Evolutionary conservation across 306 rosid genomes (phyloP).

Genomic region (Cucurbita maxima): DNA sequence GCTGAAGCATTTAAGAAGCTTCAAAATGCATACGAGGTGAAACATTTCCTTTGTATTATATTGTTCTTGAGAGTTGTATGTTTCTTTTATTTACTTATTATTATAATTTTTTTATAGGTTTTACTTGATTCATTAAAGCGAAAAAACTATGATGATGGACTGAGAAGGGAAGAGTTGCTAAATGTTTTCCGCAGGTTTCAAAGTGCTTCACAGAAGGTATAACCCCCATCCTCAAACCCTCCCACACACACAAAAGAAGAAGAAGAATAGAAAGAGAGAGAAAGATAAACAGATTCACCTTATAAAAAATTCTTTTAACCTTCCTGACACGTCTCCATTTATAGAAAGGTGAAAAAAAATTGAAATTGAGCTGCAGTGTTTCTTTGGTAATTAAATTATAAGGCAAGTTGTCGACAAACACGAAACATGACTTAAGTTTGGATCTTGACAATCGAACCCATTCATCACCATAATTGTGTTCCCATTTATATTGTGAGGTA

Average conservation of each 20-base stretch:
- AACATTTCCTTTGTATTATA: neutral
- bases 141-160: constrained; percentile 83
- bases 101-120: constrained; percentile 29
- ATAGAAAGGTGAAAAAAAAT: neutral
- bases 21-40: constrained; percentile 96
- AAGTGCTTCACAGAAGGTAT: constrained; percentile 51
- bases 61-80: neutral
- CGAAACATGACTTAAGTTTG: neutral
- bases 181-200: constrained; percentile 60
- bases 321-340: neutral
- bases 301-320: neutral
- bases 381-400: neutral
- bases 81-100: neutral
- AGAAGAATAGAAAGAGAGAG: neutral
- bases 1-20: constrained; percentile 97
- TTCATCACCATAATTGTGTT: neutral
- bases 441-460: neutral
- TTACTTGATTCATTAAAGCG: constrained; percentile 77
- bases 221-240: neutral
- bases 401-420: neutral
- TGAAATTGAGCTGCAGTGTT: neutral
- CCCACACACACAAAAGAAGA: neutral
- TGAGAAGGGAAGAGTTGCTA: constrained; percentile 84
- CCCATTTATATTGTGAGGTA: neutral
- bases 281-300: neutral